phyloP scores from a whole-genome alignment of 805 yeast species.

The Metschnikowia koreensis region DNA sequence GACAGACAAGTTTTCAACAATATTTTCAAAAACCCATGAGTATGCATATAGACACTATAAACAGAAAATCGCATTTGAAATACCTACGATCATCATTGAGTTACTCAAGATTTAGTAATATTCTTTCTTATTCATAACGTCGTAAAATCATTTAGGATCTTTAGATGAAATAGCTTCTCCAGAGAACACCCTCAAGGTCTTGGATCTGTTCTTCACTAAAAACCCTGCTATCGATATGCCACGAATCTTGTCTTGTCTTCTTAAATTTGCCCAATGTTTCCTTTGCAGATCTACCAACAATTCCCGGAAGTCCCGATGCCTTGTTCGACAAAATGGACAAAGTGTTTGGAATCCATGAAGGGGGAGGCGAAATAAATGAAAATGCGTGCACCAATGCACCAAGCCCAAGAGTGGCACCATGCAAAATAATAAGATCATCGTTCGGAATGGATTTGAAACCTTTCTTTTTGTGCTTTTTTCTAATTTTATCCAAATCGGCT shows the following conservation, averaged over 20 bases:
- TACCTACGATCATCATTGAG: not conserved
- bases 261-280: slow-evolving; percentile 78
- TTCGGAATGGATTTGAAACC: slow-evolving; percentile 36
- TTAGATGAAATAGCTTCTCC: slow-evolving; percentile 87
- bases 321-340: slow-evolving; percentile 67
- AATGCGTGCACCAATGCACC: slow-evolving; percentile 88
- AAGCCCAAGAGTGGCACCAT: slow-evolving; percentile 84
- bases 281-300: slow-evolving; percentile 82
- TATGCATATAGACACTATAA: not conserved
- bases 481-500: slow-evolving; percentile 39
- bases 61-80: too few relatives aligned
- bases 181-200: slow-evolving; percentile 89
- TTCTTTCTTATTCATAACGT: not conserved
- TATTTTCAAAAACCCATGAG: slow-evolving; percentile 2
- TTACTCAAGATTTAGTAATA: not conserved
- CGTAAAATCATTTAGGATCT: not conserved
- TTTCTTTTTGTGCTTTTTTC: slow-evolving; percentile 38
- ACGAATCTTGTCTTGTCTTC: slow-evolving; percentile 89
- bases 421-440: slow-evolving; percentile 51
- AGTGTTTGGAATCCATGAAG: slow-evolving; percentile 79
- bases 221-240: slow-evolving; percentile 83
- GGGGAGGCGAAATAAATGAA: slow-evolving; percentile 89
- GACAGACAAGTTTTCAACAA: slow-evolving; percentile 16
- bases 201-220: slow-evolving; percentile 80
- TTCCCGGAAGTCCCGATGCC: slow-evolving; percentile 70